Conservation (phyloP, 768 basidiomycete species). For the Phlebiopsis flavidoalba region DNA sequence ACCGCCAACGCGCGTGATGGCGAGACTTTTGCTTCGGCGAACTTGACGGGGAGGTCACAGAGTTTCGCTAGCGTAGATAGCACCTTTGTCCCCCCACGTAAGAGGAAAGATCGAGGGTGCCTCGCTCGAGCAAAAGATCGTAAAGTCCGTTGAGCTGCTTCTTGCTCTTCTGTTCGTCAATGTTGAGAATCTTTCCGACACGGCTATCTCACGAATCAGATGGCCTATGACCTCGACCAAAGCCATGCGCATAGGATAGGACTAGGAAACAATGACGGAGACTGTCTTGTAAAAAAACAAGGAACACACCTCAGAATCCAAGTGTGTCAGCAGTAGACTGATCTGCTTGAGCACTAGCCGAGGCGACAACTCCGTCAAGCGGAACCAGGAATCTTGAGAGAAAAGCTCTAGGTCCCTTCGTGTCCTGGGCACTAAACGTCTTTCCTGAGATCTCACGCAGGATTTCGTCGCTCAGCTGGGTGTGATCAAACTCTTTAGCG, state of each 20-base stretch:
- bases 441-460: slow-evolving; percentile 82
- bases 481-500: slow-evolving; percentile 81
- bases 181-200: slow-evolving; percentile 41
- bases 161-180: slow-evolving; percentile 39
- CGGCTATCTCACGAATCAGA: slow-evolving; percentile 77
- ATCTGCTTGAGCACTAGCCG: slow-evolving; percentile 86
- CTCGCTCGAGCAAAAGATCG: slow-evolving; percentile 80
- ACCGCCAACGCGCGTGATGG: slow-evolving; percentile 70
- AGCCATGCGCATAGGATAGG: slow-evolving; percentile 95
- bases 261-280: slow-evolving; percentile 38
- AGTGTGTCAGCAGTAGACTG: slow-evolving; percentile 72
- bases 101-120: slow-evolving; percentile 79
- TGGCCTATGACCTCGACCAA: slow-evolving; percentile 86
- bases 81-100: slow-evolving; percentile 91
- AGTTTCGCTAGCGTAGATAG: slow-evolving; percentile 71
- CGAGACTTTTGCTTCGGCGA: slow-evolving; percentile 78
- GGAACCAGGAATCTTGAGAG: slow-evolving; percentile 79
- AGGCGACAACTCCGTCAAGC: slow-evolving; percentile 75
- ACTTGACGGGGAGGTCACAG: slow-evolving; percentile 72
- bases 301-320: slow-evolving; percentile 80
- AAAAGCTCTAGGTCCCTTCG: slow-evolving; percentile 82
- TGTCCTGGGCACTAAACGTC: slow-evolving; percentile 74
- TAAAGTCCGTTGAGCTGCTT: slow-evolving; percentile 81
- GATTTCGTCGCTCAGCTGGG: slow-evolving; percentile 87
- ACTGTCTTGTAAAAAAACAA: neutral